A percentile compares a stretch with the other conserved stretches of the same genome.
phyloP scores from a whole-genome alignment of 306 rosid genomes.

The Adenanthera pavonina region DNA sequence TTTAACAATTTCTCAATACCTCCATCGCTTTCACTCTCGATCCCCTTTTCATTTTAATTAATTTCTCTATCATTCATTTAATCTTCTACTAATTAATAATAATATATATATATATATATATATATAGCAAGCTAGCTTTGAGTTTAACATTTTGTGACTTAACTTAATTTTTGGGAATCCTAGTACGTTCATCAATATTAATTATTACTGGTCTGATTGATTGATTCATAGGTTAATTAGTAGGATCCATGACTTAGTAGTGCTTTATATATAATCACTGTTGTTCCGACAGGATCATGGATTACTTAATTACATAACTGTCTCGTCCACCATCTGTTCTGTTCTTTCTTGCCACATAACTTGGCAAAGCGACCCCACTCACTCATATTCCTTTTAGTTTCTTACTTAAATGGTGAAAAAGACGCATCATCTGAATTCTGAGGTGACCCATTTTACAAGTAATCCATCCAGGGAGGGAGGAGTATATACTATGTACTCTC shows the following conservation, averaged over 20 bases:
- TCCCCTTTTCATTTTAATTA: background rate
- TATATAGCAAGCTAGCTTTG: background rate
- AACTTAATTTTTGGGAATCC: background rate
- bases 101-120: too few relatives aligned
- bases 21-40: constrained; percentile 28
- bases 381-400: constrained; percentile 18
- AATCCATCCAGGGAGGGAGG: constrained; percentile 28
- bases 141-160: background rate
- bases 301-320: constrained; percentile 24
- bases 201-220: background rate
- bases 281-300: constrained; percentile 47
- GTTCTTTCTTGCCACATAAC: constrained; percentile 47
- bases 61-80: background rate
- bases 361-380: constrained; percentile 27
- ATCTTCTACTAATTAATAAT: background rate
- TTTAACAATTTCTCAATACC: background rate
- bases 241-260: background rate
- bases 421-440: constrained; percentile 47
- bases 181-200: background rate
- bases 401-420: constrained; percentile 43
- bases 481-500: background rate
- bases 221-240: background rate
- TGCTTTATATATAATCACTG: constrained; percentile 30
- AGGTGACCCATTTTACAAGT: constrained; percentile 52
- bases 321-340: constrained; percentile 19